Evolutionary conservation across 495 filamentous ascomycete species (phyloP), one percentile per base, ranked within the genome.

Genomic region (Opeltia flavorubescens): DNA sequence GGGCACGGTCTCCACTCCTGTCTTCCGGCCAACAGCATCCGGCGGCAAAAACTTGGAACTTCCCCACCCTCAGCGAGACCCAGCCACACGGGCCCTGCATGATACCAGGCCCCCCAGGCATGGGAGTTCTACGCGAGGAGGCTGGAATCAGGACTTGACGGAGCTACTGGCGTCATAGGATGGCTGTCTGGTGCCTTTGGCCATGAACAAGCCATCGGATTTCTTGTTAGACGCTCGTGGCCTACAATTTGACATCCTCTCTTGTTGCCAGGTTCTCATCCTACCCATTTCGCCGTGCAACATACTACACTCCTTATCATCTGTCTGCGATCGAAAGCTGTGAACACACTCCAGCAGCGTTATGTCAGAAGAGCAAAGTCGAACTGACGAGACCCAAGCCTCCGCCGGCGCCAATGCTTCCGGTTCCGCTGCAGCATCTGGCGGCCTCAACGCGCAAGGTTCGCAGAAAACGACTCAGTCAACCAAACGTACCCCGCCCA

Each of bases 351-450:
- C n/a, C n/a, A n/a, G n/a, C 30, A 33, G 30, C 30, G 9, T n/a
- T 33, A 55, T 55, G 45, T 51, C 50, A 35, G 56, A 56, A 47
- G 50, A 54, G 42, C 33, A 51, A 33, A 47, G 50, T 21, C 39
- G 48, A 6, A 55, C 49, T 5, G 31, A 47, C 6, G 52, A 58
- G 43, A 29, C 36, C 20, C 50, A 57, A 49, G 47, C 54, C 44
- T 39, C 38, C 25, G 53, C 55, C 41, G 59, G 59, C 36, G 51
- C 49, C 50, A 55, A 52, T 23, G 48, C 46, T 25, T 54, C 55
- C 29, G 57, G 49, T 34, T 57, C 55, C 36, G 51, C 49, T 34
- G 51, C 54, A 25, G 56, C 45, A 9, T 46, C 51, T 6, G 56
- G 54, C 20, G 51, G 46, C 39, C 27, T 48, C 21, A 52, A 48